A percentile compares a stretch with the other conserved stretches of the same genome.
These are phyloP conservation scores for Apiotrichum laibachii DNA, from an alignment of 1,284 basidiomycete species.

Conservation along the genomic window DNA sequence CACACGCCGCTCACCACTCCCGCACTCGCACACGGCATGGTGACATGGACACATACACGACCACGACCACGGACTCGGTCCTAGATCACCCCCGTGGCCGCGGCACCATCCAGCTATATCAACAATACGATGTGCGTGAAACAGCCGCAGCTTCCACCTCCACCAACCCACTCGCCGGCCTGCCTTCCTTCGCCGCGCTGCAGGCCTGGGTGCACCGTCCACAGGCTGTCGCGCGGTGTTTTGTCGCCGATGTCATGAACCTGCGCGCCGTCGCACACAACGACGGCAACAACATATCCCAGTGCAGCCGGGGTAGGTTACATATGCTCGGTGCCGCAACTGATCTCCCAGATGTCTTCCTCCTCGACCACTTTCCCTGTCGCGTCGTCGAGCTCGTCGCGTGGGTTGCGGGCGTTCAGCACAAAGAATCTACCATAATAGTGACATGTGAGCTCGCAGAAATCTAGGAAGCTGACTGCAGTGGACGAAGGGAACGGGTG, in stretches of 20 bases:
- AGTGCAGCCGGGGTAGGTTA: constrained; percentile 19
- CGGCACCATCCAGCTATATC: too few relatives aligned
- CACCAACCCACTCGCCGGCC: not conserved
- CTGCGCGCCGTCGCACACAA: constrained; percentile 21
- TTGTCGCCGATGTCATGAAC: constrained; percentile 34
- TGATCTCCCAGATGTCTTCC: constrained; percentile 33
- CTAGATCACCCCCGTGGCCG: too few relatives aligned
- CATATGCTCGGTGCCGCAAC: not conserved
- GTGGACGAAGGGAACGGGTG: constrained; percentile 46
- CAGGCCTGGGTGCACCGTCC: constrained; percentile 40
- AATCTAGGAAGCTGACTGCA: constrained; percentile 9
- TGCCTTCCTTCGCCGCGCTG: constrained; percentile 28
- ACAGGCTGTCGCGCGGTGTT: constrained; percentile 39
- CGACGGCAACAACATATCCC: not conserved
- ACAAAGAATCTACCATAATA: constrained; percentile 33
- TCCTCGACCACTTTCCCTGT: constrained; percentile 39
- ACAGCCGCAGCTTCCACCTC: not conserved
- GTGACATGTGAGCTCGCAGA: constrained; percentile 25
- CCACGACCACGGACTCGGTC: not conserved
- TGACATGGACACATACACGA: not conserved
- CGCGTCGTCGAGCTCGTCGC: constrained; percentile 42
- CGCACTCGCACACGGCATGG: not conserved
- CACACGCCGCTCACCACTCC: too few relatives aligned
- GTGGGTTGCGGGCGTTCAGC: constrained; percentile 43
- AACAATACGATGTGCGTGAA: too few relatives aligned